phyloP scores from a whole-genome alignment of 83 land plant genomes.

The Diphasiastrum complanatum region DNA sequence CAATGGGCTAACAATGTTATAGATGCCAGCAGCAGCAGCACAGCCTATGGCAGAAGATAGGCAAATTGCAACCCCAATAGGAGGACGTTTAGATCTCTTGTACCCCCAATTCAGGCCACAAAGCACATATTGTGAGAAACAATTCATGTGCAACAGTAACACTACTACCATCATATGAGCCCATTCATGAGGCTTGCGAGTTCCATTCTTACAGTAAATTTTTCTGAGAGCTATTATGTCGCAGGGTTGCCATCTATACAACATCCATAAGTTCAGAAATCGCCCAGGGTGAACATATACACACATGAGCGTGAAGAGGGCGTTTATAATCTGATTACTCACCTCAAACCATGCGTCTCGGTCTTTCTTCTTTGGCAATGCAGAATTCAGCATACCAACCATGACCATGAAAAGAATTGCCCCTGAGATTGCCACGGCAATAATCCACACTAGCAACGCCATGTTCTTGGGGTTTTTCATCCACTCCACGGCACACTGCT shows the following conservation, averaged over 20 bases:
- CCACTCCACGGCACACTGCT: slow-evolving; percentile 39
- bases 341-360: slow-evolving; percentile 75
- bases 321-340: slow-evolving; percentile 77
- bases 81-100: slow-evolving; percentile 63
- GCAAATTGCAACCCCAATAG: slow-evolving; percentile 58
- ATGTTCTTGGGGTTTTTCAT: slow-evolving; percentile 59
- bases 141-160: slow-evolving; percentile 62
- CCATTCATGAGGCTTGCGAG: slow-evolving; percentile 80
- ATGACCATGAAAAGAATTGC: slow-evolving; percentile 67
- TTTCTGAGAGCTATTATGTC: slow-evolving; percentile 55
- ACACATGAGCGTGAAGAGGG: slow-evolving; percentile 75
- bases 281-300: slow-evolving; percentile 68
- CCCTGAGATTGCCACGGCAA: slow-evolving; percentile 55
- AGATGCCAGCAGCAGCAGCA: slow-evolving; percentile 68
- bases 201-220: slow-evolving; percentile 73
- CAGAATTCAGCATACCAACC: slow-evolving; percentile 65
- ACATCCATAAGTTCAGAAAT: slow-evolving; percentile 47
- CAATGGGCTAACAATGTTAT: slow-evolving; percentile 55
- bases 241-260: slow-evolving; percentile 48
- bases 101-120: slow-evolving; percentile 86
- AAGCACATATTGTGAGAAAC: slow-evolving; percentile 77
- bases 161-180: slow-evolving; percentile 72
- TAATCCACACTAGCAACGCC: slow-evolving; percentile 55
- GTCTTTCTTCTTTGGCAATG: slow-evolving; percentile 45
- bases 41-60: slow-evolving; percentile 54